Evolutionary conservation across 2,329 filamentous ascomycete species (phyloP).

Genomic region (Cladophialophora chaetospira): DNA sequence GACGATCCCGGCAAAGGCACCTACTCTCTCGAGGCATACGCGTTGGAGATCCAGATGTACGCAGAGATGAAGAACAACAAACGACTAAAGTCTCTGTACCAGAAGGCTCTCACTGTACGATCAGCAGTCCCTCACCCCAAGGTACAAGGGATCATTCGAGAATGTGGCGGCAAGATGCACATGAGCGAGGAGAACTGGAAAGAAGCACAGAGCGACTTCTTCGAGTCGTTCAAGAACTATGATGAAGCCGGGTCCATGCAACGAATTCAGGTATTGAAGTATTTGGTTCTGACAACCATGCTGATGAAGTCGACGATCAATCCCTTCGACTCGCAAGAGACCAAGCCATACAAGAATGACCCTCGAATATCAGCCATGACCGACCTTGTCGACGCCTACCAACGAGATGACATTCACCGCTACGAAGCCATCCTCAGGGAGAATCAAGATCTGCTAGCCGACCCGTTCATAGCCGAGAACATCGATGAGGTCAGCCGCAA

Average conservation of each 20-base stretch:
- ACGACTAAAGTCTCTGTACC: conserved; percentile 88
- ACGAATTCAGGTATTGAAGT: conserved; percentile 95
- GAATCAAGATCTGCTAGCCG: conserved; percentile 84
- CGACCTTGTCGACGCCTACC: conserved; percentile 92
- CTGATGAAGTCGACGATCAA: conserved; percentile 98
- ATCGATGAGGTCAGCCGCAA: conserved; percentile 98
- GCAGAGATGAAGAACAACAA: conserved; percentile 97
- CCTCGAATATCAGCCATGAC: conserved; percentile 96
- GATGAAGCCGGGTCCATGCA: conserved; percentile 96
- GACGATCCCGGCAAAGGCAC: conserved; percentile 96
- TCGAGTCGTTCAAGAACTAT: conserved; percentile 98
- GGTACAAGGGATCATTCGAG: conserved; percentile 98
- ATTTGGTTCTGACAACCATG: conserved; percentile 95
- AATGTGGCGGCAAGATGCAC: conserved; percentile 99
- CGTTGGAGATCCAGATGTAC: conserved; percentile 98
- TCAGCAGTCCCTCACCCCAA: conserved; percentile 98
- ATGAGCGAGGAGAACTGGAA: conserved; percentile 99
- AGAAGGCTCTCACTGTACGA: conserved; percentile 84
- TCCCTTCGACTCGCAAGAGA: conserved; percentile 97
- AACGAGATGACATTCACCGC: conserved; percentile 87
- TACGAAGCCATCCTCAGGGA: conserved; percentile 86
- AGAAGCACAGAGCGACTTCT: conserved; percentile 94
- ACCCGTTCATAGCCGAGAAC: conserved; percentile 97
- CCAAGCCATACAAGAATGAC: conserved; percentile 96
- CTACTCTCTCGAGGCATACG: conserved; percentile 93